Conservation (phyloP, 495 filamentous ascomycete genomes). For the Talaromyces trachyspermus region DNA sequence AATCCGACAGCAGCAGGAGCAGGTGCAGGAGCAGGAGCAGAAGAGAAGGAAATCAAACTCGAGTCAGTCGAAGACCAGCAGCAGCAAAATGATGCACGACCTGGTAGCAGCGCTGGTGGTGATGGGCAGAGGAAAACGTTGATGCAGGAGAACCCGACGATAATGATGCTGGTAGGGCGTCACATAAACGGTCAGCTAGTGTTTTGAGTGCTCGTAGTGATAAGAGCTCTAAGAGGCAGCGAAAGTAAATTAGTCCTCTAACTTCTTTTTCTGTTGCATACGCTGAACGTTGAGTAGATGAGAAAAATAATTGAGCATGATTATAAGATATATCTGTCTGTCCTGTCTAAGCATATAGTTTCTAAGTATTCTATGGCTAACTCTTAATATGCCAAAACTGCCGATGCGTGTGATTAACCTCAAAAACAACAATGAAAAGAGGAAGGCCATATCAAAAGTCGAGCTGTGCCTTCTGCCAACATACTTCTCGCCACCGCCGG, state of each 20-base stretch:
- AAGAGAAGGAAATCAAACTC: slow-evolving; percentile 13
- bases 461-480: slow-evolving; percentile 4
- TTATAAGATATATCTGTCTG: background rate
- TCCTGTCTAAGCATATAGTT: background rate
- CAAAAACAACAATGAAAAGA: no score
- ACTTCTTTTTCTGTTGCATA: no score
- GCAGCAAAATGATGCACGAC: slow-evolving; percentile 12
- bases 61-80: slow-evolving; percentile 8
- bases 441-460: background rate
- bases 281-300: no score
- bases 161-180: slow-evolving; percentile 17
- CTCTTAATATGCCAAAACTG: no score
- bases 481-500: background rate
- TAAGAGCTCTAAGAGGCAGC: slow-evolving; percentile 64
- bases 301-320: background rate
- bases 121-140: slow-evolving; percentile 13
- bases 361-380: no score
- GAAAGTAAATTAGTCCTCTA: slow-evolving; percentile 60
- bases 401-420: no score
- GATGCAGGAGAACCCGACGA: slow-evolving; percentile 16
- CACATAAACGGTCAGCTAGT: slow-evolving; percentile 69
- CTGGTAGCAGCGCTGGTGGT: slow-evolving; percentile 13
- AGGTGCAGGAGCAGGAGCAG: slow-evolving; percentile 7
- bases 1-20: slow-evolving; percentile 1
- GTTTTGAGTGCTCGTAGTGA: slow-evolving; percentile 62